phyloP scores from a whole-genome alignment of 768 basidiomycete species.

The Lyophyllum shimeji region DNA sequence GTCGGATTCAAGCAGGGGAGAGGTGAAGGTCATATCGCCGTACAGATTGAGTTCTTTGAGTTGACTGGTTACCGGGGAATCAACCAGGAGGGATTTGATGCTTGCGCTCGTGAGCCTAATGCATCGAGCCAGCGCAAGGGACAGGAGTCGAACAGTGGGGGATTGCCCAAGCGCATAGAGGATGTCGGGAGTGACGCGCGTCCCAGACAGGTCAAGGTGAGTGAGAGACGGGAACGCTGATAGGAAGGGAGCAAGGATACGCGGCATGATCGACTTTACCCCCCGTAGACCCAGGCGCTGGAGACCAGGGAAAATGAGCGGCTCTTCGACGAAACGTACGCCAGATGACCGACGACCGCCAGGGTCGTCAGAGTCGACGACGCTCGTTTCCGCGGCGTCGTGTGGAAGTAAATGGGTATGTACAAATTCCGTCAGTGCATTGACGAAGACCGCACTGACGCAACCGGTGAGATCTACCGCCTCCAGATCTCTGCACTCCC shows the following conservation, averaged over 20 bases:
- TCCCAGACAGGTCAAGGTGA: conserved; percentile 89
- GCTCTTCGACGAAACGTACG: conserved; percentile 43
- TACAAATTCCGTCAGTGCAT: conserved; percentile 83
- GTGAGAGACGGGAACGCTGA: conserved; percentile 84
- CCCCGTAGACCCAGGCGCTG: conserved; percentile 81
- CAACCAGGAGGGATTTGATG: conserved; percentile 69
- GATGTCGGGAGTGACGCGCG: conserved; percentile 76
- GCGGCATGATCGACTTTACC: conserved; percentile 72
- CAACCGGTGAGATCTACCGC: conserved; percentile 95
- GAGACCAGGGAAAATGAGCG: conserved; percentile 65
- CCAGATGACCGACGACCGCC: conserved; percentile 27
- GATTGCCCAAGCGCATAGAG: conserved; percentile 66
- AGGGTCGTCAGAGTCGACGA: conserved; percentile 41
- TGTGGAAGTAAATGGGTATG: conserved; percentile 54
- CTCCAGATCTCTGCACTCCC: conserved; percentile 76
- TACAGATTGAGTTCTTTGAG: conserved; percentile 85
- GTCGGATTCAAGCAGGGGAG: conserved; percentile 66
- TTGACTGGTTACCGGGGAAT: conserved; percentile 59
- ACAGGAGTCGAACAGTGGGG: conserved; percentile 63
- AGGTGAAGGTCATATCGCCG: conserved; percentile 82
- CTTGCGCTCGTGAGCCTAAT: conserved; percentile 78
- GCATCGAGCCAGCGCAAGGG: conserved; percentile 85
- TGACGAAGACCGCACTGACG: conserved; percentile 86
- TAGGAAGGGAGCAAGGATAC: conserved; percentile 70
- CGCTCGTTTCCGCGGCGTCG: conserved; percentile 38